phyloP scores from a whole-genome alignment of 75 land plant genomes.

The Chamaecyparis obtusa region DNA sequence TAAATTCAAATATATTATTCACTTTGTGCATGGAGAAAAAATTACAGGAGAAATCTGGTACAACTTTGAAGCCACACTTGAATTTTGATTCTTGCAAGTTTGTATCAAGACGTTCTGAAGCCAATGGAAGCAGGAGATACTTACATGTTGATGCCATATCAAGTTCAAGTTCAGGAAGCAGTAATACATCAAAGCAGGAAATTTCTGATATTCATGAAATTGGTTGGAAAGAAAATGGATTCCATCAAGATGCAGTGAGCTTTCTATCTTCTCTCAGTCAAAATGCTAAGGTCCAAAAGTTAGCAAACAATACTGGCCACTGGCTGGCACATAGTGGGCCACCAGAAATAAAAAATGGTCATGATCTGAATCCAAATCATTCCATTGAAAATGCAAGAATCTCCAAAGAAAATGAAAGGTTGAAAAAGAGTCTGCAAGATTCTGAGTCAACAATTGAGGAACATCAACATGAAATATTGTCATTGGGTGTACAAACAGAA shows the following conservation, averaged over 20 bases:
- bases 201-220: conserved; percentile 26
- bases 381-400: conserved; percentile 18
- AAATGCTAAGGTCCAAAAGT: conserved; percentile 13
- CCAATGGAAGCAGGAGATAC: conserved; percentile 21
- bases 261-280: conserved; percentile 28
- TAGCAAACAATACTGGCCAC: neutral
- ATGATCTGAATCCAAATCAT: conserved; percentile 22
- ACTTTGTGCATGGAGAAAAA: conserved; percentile 1
- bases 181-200: conserved; percentile 28
- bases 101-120: conserved; percentile 13
- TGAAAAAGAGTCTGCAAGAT: conserved; percentile 26
- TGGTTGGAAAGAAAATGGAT: conserved; percentile 10
- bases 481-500: conserved; percentile 55
- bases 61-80: neutral
- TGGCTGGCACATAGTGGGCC: neutral
- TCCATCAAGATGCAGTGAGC: conserved; percentile 20
- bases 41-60: conserved; percentile 31
- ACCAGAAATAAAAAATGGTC: conserved; percentile 23
- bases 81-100: conserved; percentile 7
- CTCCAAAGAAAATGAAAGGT: conserved; percentile 17
- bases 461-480: conserved; percentile 35
- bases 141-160: conserved; percentile 39
- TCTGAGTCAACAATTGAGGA: conserved; percentile 65
- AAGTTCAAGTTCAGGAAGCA: conserved; percentile 43
- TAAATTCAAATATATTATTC: neutral